A percentile compares a stretch with the other conserved stretches of the same genome.
These are phyloP conservation scores for Tolypocladium ophioglossoides DNA, from an alignment of 2,329 filamentous ascomycete genomes.

Conservation along the genomic window DNA sequence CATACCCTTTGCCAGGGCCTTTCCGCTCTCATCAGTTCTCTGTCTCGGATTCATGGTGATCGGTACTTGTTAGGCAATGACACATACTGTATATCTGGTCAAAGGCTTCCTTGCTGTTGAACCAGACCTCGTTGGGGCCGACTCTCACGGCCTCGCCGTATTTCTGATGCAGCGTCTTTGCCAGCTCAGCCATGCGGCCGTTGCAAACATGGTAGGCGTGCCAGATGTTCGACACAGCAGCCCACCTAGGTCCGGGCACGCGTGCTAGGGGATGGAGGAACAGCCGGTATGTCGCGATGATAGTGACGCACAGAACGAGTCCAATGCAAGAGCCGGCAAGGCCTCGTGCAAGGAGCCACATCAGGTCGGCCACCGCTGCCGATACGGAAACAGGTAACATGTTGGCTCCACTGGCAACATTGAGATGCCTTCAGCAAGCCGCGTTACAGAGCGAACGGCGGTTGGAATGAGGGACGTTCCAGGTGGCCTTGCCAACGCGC, in stretches of 20 bases:
- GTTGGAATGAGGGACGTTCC: not conserved
- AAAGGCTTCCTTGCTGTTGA: constrained; percentile 36
- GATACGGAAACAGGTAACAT: not conserved
- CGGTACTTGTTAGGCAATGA: not conserved
- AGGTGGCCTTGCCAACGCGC: not conserved
- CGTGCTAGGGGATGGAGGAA: constrained; percentile 31
- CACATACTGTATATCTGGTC: constrained; percentile 35
- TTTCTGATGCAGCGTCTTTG: constrained; percentile 29
- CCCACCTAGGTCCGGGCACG: constrained; percentile 35
- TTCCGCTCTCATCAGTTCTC: not conserved
- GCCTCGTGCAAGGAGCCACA: not conserved
- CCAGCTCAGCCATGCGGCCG: constrained; percentile 30
- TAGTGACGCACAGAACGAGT: constrained; percentile 5
- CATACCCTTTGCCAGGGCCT: constrained; percentile 36
- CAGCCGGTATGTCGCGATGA: constrained; percentile 25
- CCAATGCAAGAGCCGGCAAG: not conserved
- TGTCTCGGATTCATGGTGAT: not conserved
- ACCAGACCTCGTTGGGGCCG: constrained; percentile 43
- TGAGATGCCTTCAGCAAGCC: no score
- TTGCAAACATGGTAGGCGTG: constrained; percentile 33
- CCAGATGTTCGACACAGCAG: constrained; percentile 37
- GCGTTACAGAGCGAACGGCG: not conserved
- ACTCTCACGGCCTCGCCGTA: constrained; percentile 44
- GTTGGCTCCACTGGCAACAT: not conserved
- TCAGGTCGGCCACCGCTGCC: not conserved